phyloP scores from a whole-genome alignment of 306 rosid species.

The Rosa rugosa region DNA sequence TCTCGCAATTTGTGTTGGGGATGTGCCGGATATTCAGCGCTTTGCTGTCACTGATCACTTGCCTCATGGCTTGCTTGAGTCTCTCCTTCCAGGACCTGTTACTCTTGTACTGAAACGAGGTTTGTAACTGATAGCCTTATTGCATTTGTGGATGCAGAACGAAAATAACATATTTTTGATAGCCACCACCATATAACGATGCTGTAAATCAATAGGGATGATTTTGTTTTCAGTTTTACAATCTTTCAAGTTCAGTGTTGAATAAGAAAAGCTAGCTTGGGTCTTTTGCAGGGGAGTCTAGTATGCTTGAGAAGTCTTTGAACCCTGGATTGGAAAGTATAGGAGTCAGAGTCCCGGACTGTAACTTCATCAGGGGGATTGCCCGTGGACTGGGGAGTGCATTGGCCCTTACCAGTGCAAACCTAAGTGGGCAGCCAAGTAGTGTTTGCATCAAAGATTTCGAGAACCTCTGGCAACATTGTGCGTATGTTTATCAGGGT shows the following conservation, averaged over 20 bases:
- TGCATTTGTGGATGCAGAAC: neutral
- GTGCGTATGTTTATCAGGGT: constrained; percentile 77
- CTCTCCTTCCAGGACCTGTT: constrained; percentile 95
- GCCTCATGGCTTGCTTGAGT: constrained; percentile 70
- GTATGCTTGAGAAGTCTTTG: constrained; percentile 78
- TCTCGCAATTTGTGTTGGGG: constrained; percentile 81
- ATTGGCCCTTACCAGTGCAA: constrained; percentile 90
- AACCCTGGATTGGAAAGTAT: constrained; percentile 87
- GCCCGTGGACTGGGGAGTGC: constrained; percentile 75
- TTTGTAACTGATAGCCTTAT: constrained; percentile 19
- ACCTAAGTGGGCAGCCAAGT: constrained; percentile 84
- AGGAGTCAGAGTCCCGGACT: constrained; percentile 89
- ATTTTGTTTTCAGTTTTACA: neutral
- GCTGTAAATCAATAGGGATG: neutral
- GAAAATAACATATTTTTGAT: neutral
- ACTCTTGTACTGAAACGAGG: constrained; percentile 80
- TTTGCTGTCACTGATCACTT: constrained; percentile 72
- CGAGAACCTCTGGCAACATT: constrained; percentile 76
- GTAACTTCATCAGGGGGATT: constrained; percentile 72
- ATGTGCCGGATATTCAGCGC: constrained; percentile 55
- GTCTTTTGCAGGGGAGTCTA: constrained; percentile 69
- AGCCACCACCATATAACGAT: neutral
- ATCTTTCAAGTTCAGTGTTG: neutral
- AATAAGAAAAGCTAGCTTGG: constrained; percentile 18
- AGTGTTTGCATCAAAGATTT: constrained; percentile 79